Base-by-base conservation (phyloP, 306 rosid species). In the Prunus mongolica region DNA sequence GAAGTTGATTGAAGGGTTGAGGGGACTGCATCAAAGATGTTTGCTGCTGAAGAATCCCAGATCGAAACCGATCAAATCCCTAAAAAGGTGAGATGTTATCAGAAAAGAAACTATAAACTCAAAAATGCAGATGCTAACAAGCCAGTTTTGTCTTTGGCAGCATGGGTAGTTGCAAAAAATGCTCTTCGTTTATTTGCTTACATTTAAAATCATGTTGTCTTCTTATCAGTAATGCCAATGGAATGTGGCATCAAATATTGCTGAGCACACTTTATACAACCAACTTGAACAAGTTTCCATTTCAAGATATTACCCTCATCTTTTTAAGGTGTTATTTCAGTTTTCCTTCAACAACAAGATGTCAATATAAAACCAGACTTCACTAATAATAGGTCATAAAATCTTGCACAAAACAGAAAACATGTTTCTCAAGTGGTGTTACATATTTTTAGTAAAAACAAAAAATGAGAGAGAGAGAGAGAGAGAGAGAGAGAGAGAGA, bases 51-150 rank as follows among this genome's bases (percentile, higher is more conserved):
- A 76, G 79, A 81, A 80, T 76, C 52, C 86, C 93, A 63, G 89
- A 44, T 19, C 85, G 78, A 71, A 88, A 85, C 65, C 78, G 84
- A 52, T 90, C 89, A 67, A 82, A 62, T 58, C 88, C 93, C 97
- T 93, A 77, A 77, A 79, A 82, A 73, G 82, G 22, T 27, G 76
- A 60, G 74, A 67, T 18, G 27, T 74, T 41, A 66, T 75, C 38
- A 81, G 70, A 74, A 65, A 55, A 67, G 41, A 67, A 51, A 41
- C 22, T 56, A 41, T 41, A 60, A 69, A 20, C 49, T 8, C 9
- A 54, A 27, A 69, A 19, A 71, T 24, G 54, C 3, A n/a, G 30
- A 51, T 71, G 24, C 51, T 30, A 10, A 41, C n/a, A 28, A 75
- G 19, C 66, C 16, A 60, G 72, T 68, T 74, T 60, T 66, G 60